Evolutionary conservation across 1,139 yeast genomes (phyloP).

Genomic region (Kluyveromyces marxianus): DNA sequence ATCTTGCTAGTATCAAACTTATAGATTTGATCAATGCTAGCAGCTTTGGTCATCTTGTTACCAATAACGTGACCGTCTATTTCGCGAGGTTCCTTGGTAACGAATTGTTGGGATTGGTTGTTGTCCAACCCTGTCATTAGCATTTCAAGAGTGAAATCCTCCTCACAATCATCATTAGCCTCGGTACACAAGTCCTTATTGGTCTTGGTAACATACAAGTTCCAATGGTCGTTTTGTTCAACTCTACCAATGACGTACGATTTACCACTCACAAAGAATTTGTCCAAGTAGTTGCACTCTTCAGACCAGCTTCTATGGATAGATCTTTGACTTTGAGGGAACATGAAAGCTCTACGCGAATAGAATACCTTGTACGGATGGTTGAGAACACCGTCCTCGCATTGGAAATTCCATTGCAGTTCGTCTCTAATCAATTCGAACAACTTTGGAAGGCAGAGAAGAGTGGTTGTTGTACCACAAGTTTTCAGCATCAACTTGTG

Average conservation of each 20-base stretch:
- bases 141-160: slow-evolving; percentile 80
- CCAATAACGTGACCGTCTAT: slow-evolving; percentile 69
- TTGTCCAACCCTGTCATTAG: slow-evolving; percentile 82
- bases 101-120: slow-evolving; percentile 51
- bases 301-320: slow-evolving; percentile 82
- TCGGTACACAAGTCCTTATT: slow-evolving; percentile 12
- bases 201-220: slow-evolving; percentile 61
- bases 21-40: slow-evolving; percentile 41
- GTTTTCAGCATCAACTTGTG: slow-evolving; percentile 85
- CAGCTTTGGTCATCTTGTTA: slow-evolving; percentile 36
- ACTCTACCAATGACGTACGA: slow-evolving; percentile 78
- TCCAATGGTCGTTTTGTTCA: slow-evolving; percentile 79
- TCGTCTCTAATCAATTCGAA: slow-evolving; percentile 43
- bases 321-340: slow-evolving; percentile 75
- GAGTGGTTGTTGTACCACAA: slow-evolving; percentile 92
- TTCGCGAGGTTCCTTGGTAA: slow-evolving; percentile 10
- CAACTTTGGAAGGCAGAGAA: slow-evolving; percentile 64
- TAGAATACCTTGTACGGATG: slow-evolving; percentile 67
- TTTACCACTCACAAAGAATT: slow-evolving; percentile 51
- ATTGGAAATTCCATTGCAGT: slow-evolving; percentile 33
- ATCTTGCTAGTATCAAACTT: slow-evolving; percentile 43
- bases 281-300: slow-evolving; percentile 66
- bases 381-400: slow-evolving; percentile 15
- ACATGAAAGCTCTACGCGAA: slow-evolving; percentile 88
- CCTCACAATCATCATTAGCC: slow-evolving; percentile 18